phyloP scores from a whole-genome alignment of 2,329 filamentous ascomycete genomes.

The Rachicladosporium sp. region DNA sequence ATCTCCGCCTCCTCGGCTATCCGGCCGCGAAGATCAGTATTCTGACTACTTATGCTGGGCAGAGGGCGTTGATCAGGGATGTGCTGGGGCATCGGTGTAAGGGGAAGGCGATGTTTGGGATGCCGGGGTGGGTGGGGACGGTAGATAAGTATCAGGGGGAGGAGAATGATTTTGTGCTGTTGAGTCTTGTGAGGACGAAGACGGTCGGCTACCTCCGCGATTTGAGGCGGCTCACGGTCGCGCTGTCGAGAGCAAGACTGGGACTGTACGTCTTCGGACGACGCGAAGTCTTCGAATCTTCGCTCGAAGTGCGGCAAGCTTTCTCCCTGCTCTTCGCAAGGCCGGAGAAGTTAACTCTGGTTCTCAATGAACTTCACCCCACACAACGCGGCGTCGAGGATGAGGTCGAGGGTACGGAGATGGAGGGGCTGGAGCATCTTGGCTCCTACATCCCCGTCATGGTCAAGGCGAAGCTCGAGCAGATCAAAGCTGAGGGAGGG shows the following conservation, averaged over 20 bases:
- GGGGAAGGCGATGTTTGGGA: conserved; percentile 70
- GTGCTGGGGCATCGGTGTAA: conserved; percentile 75
- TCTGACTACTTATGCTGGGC: conserved; percentile 85
- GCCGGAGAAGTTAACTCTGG: conserved; percentile 57
- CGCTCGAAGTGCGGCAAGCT: conserved; percentile 74
- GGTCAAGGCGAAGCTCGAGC: conserved; percentile 60
- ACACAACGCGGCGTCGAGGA: conserved; percentile 42
- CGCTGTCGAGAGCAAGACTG: conserved; percentile 79
- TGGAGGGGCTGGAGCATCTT: conserved; percentile 87
- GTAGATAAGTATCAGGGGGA: conserved; percentile 99
- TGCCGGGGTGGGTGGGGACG: conserved; percentile 81
- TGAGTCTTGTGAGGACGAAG: conserved; percentile 81
- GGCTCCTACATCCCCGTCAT: conserved; percentile 96
- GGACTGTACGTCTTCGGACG: conserved; percentile 88
- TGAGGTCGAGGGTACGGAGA: conserved; percentile 50
- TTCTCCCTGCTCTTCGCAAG: conserved; percentile 66
- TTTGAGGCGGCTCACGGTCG: conserved; percentile 84
- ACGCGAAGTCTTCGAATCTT: conserved; percentile 75
- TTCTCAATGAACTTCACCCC: conserved; percentile 78
- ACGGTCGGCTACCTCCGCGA: conserved; percentile 87
- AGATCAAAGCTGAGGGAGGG: conserved; percentile 29
- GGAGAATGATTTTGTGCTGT: conserved; percentile 95
- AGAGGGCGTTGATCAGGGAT: conserved; percentile 76
- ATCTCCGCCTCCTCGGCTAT: conserved; percentile 93
- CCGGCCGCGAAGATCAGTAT: conserved; percentile 75